Evolutionary conservation across 2,329 filamentous ascomycete species (phyloP).

Genomic region (Colletotrichum camelliae): DNA sequence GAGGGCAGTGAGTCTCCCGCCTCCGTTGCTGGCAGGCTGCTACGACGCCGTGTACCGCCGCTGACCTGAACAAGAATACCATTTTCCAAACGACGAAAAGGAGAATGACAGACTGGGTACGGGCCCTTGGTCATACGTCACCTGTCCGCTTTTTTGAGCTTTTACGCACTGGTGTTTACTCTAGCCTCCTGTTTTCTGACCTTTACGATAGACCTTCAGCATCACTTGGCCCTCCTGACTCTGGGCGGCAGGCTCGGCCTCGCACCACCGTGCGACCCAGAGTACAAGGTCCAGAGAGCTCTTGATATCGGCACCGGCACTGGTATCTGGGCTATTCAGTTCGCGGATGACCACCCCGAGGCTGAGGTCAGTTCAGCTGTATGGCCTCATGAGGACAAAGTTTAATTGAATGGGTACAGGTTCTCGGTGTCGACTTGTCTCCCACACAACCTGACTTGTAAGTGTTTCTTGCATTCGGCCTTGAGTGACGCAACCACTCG

Average conservation of each 20-base stretch:
- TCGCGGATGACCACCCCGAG: constrained; percentile 36
- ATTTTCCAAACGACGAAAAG: constrained; percentile 14
- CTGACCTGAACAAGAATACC: constrained; percentile 2
- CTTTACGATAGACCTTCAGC: constrained; percentile 35
- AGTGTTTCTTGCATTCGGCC: not conserved
- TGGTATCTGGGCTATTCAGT: constrained; percentile 41
- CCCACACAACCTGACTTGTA: not conserved
- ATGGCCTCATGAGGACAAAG: constrained; percentile 28
- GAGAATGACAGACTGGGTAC: constrained; percentile 16
- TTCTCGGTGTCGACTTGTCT: not conserved
- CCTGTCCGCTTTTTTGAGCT: not conserved
- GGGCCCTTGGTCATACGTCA: fast-evolving
- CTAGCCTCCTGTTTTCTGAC: not conserved
- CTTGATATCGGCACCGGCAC: constrained; percentile 32
- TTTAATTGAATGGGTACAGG: not conserved
- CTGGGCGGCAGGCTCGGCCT: constrained; percentile 33
- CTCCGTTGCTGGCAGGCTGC: not conserved
- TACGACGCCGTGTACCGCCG: not conserved
- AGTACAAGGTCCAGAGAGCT: constrained; percentile 24
- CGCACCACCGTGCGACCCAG: constrained; percentile 1
- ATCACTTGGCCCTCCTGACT: constrained; percentile 37
- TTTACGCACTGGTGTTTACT: fast-evolving
- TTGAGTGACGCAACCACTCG: not conserved
- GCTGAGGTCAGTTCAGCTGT: constrained; percentile 29
- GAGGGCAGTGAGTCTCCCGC: not conserved